Evolutionary conservation across 176 grass and related monocot genomes (phyloP), one percentile per base, ranked within the genome.

Genomic region (Luzula sylvatica): DNA sequence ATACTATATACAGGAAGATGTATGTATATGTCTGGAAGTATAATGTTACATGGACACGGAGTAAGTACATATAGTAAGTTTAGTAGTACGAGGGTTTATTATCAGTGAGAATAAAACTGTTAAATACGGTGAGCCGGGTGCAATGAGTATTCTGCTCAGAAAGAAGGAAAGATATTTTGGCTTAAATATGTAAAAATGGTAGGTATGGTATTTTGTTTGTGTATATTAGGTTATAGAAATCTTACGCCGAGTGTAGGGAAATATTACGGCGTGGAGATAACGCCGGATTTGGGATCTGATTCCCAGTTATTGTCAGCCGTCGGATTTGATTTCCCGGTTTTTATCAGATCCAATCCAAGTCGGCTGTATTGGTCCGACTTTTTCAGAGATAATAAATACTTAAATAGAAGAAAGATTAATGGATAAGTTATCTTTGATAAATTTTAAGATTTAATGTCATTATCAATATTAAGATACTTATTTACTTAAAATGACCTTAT

Each of bases 221-320:
- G 14, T 46, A n/a, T 46, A 12, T 23, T 42, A 38, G 39, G 58
- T 61, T 42, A 42, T 42, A 23, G 21, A 27, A 39, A 8, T 15
- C 8, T 12, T 3, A 14, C 2, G 20, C 7, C 32, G 57, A 25
- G 57, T 21, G n/a, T 1, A 17, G 46, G 43, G 46, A 64, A 19
- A 28, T 46, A 29, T 49, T 28, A 24, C 47, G 59, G 59, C 59
- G 59, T 64, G 42, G 43, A 46, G 59, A 29, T 25, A 30, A 64
- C 59, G 24, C 40, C 59, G 16, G 59, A 11, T 20, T 25, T 15
- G 27, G 16, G 59, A 64, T 64, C 43, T 64, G 59, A 64, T 64
- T 64, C 59, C 15, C n/a, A 20, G 59, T 2, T 49, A 15, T 28
- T 21, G 25, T 32, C 15, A 1, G 26, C 25, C 59, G 59, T 64